These are phyloP conservation scores for Nicotiana benthamiana DNA, from an alignment of 257 asterid species.

Conservation along the genomic window DNA sequence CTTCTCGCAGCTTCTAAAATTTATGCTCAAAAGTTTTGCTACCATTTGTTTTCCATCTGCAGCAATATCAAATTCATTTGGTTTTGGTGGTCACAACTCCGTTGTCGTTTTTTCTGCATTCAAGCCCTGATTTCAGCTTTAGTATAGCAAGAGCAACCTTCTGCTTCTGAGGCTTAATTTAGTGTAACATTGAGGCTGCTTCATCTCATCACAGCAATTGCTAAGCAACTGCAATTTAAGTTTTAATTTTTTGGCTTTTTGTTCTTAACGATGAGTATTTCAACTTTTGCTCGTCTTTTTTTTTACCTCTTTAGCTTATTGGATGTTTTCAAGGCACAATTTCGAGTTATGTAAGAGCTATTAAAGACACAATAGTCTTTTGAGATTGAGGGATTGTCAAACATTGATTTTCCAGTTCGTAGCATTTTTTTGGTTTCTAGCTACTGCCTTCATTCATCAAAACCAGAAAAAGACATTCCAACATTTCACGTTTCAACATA, in stretches of 20 bases:
- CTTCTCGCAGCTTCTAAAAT: background rate
- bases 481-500: too few relatives aligned
- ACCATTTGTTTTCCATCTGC: slow-evolving; percentile 22
- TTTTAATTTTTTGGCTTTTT: slow-evolving; percentile 11
- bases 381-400: background rate
- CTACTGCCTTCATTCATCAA: too few relatives aligned
- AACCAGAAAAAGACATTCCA: too few relatives aligned
- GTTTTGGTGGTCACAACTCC: slow-evolving; percentile 85
- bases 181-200: background rate
- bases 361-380: background rate
- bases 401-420: background rate
- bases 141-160: slow-evolving; percentile 14
- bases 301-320: background rate
- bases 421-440: background rate
- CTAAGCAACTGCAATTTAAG: slow-evolving; percentile 5
- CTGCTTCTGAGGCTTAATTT: background rate
- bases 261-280: slow-evolving; percentile 9
- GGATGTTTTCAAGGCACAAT: slow-evolving; percentile 7
- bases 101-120: slow-evolving; percentile 64
- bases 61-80: slow-evolving; percentile 79
- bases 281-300: slow-evolving; percentile 1
- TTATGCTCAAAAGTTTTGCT: background rate
- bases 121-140: slow-evolving; percentile 40
- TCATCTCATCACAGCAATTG: slow-evolving; percentile 6
- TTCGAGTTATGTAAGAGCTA: background rate